A percentile compares a stretch with the other conserved stretches of the same genome.
Evolutionary conservation across 108 stramenopile species (phyloP).

Genomic region (Fragilariopsis cylindrus): DNA sequence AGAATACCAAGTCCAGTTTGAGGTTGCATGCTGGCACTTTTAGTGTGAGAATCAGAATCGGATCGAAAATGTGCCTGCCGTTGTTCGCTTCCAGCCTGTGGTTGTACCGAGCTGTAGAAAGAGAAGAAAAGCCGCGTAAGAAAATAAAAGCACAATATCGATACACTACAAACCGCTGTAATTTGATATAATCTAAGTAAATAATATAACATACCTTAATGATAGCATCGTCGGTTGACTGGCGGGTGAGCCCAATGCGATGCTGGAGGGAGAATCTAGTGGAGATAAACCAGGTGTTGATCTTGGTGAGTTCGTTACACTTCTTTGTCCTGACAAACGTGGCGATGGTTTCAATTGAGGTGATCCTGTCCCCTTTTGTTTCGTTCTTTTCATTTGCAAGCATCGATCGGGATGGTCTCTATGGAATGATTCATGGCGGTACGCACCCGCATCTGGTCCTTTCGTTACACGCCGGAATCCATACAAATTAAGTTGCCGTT

Average conservation of each 20-base stretch:
- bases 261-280: conserved; percentile 33
- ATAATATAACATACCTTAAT: background rate
- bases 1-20: conserved; percentile 79
- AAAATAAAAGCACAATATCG: background rate
- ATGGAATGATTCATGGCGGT: conserved; percentile 92
- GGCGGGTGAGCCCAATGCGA: conserved; percentile 30
- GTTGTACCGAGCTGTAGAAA: conserved; percentile 14
- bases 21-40: conserved; percentile 35
- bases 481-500: conserved; percentile 90
- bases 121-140: conserved; percentile 4
- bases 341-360: conserved; percentile 57
- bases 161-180: conserved; percentile 1
- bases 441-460: conserved; percentile 91
- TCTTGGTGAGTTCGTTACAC: conserved; percentile 17
- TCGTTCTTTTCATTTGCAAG: conserved; percentile 85
- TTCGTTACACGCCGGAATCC: conserved; percentile 84
- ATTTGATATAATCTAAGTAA: background rate
- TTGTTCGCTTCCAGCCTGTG: conserved; percentile 20
- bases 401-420: conserved; percentile 87
- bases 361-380: conserved; percentile 67
- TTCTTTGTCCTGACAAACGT: conserved; percentile 29
- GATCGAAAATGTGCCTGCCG: conserved; percentile 48
- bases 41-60: conserved; percentile 25
- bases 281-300: conserved; percentile 19
- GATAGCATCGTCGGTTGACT: conserved; percentile 4